phyloP scores from a whole-genome alignment of 805 yeast species.

The Brettanomyces naardenensis region DNA sequence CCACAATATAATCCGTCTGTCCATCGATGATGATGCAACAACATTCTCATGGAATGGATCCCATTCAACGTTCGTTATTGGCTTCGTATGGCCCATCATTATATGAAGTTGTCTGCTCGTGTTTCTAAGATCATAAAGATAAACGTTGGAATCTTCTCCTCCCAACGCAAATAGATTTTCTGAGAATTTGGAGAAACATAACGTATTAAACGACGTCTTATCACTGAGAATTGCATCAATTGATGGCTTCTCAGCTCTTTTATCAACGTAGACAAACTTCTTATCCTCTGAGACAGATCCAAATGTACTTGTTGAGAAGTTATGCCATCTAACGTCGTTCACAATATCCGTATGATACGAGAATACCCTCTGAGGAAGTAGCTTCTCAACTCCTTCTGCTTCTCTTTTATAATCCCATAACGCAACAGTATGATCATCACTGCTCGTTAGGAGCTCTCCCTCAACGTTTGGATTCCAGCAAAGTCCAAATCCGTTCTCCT shows the following conservation, averaged over 20 bases:
- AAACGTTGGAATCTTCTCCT: constrained; percentile 58
- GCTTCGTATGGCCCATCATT: constrained; percentile 73
- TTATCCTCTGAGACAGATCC: constrained; percentile 75
- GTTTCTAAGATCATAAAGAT: constrained; percentile 53
- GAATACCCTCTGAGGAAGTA: constrained; percentile 25
- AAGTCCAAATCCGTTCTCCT: constrained; percentile 67
- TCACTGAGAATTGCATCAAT: constrained; percentile 20
- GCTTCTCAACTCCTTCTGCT: background rate
- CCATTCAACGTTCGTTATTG: constrained; percentile 69
- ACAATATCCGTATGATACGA: constrained; percentile 48
- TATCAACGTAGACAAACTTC: constrained; percentile 45
- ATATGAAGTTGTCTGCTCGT: constrained; percentile 44
- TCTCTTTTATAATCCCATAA: constrained; percentile 43
- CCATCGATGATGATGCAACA: constrained; percentile 69
- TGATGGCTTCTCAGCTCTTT: constrained; percentile 27
- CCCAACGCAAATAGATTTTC: constrained; percentile 59
- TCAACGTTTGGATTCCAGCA: constrained; percentile 48
- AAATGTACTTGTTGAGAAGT: constrained; percentile 39
- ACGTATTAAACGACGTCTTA: constrained; percentile 44
- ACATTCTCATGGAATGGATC: constrained; percentile 73
- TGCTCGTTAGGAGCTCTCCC: constrained; percentile 48
- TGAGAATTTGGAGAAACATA: constrained; percentile 60
- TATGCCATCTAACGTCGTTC: constrained; percentile 72
- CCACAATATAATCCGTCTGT: constrained; percentile 75
- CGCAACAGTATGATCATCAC: constrained; percentile 61